Conservation (phyloP, 2,329 filamentous ascomycete species). For the Mariannaea elegans region DNA sequence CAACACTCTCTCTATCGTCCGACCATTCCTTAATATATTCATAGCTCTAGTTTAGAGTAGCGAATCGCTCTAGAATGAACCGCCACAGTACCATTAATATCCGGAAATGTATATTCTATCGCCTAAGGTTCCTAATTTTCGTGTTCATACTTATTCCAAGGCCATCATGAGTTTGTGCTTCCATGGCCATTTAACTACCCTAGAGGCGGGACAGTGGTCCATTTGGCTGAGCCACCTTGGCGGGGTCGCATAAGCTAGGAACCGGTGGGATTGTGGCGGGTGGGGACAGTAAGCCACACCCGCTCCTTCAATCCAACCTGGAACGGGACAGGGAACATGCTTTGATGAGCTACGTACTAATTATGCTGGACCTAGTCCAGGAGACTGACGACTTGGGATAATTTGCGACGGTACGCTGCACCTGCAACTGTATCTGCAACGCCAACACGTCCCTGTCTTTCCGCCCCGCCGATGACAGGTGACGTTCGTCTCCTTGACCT, state of each 20-base stretch:
- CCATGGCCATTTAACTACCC: too few relatives aligned
- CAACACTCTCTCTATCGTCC: too few relatives aligned
- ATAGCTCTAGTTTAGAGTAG: too few relatives aligned
- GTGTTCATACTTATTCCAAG: too few relatives aligned
- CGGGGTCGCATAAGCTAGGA: background rate
- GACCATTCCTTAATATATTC: too few relatives aligned
- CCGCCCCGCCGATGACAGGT: slow-evolving; percentile 21
- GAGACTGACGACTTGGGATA: slow-evolving; percentile 6
- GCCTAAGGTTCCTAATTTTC: too few relatives aligned
- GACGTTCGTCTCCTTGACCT: slow-evolving; percentile 26
- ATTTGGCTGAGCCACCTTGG: too few relatives aligned
- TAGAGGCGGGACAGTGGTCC: too few relatives aligned
- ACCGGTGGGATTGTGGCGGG: background rate
- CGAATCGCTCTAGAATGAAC: too few relatives aligned
- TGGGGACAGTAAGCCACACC: slow-evolving; percentile 8
- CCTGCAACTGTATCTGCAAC: slow-evolving; percentile 25
- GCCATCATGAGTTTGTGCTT: too few relatives aligned
- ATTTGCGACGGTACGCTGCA: slow-evolving; percentile 1
- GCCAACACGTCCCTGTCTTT: slow-evolving; percentile 32
- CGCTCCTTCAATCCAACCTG: background rate
- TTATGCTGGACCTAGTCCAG: slow-evolving; percentile 15
- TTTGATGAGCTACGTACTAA: slow-evolving; percentile 4
- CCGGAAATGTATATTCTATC: too few relatives aligned
- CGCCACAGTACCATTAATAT: too few relatives aligned
- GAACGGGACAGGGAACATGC: slow-evolving; percentile 17